A percentile compares a stretch with the other conserved stretches of the same genome.
Evolutionary conservation across 2,329 filamentous ascomycete genomes (phyloP).

Genomic region (Gnomoniopsis sp.): DNA sequence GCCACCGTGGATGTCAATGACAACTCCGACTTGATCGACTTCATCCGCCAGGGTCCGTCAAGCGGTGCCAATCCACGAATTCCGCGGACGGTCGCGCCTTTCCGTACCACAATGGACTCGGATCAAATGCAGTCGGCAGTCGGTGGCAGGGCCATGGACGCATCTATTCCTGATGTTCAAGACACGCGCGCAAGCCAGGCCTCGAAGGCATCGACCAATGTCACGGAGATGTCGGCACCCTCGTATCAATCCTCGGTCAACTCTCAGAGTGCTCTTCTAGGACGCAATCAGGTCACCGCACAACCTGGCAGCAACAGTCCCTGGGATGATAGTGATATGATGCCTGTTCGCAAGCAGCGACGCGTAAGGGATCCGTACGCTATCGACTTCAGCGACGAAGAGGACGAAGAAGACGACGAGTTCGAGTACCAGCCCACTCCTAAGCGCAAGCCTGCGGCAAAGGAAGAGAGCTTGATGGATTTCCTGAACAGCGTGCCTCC

Average conservation of each 20-base stretch:
- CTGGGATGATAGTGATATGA: slow-evolving; percentile 47
- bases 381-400: slow-evolving; percentile 77
- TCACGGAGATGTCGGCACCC: slow-evolving; percentile 55
- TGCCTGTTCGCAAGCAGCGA: slow-evolving; percentile 70
- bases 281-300: slow-evolving; percentile 29
- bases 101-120: slow-evolving; percentile 80
- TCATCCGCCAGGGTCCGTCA: slow-evolving; percentile 84
- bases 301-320: slow-evolving; percentile 24
- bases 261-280: slow-evolving; percentile 69
- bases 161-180: slow-evolving; percentile 52
- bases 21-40: slow-evolving; percentile 89
- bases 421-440: slow-evolving; percentile 38
- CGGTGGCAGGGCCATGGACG: slow-evolving; percentile 56
- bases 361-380: slow-evolving; percentile 87
- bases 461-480: slow-evolving; percentile 69
- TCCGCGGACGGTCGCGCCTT: slow-evolving; percentile 78
- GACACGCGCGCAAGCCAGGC: slow-evolving; percentile 54
- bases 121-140: slow-evolving; percentile 63
- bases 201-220: slow-evolving; percentile 43
- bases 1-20: slow-evolving; percentile 62
- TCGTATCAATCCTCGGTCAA: slow-evolving; percentile 65
- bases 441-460: slow-evolving; percentile 40
- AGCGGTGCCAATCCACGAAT: slow-evolving; percentile 64
- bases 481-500: slow-evolving; percentile 70
- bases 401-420: slow-evolving; percentile 48